A percentile compares a stretch with the other conserved stretches of the same genome.
Evolutionary conservation across 1,139 yeast genomes (phyloP).

Genomic region (Sugiyamaella neomexicana): DNA sequence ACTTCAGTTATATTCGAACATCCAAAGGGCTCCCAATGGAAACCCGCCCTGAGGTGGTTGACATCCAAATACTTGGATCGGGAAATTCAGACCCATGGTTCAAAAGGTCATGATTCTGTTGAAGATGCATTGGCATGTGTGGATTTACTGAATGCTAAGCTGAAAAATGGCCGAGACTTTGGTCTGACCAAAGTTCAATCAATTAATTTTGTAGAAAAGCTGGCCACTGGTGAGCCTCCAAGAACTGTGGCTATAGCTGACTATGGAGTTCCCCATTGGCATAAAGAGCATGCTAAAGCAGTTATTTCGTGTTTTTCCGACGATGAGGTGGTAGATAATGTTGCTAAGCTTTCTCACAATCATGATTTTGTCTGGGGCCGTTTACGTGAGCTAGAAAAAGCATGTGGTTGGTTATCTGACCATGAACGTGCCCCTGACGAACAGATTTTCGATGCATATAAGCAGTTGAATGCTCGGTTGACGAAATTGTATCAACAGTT

Average conservation of each 20-base stretch:
- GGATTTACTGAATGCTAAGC: constrained; percentile 69
- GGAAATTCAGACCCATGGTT: constrained; percentile 60
- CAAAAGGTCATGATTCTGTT: constrained; percentile 76
- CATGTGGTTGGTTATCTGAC: constrained; percentile 11
- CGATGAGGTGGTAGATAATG: constrained; percentile 52
- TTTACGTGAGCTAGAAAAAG: constrained; percentile 58
- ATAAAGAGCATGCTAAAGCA: constrained; percentile 40
- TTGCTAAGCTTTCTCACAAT: constrained; percentile 36
- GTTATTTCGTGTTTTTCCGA: constrained; percentile 54
- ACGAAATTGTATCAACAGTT: constrained; percentile 50
- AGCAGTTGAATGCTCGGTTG: constrained; percentile 49
- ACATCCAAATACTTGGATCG: constrained; percentile 55
- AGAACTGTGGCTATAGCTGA: constrained; percentile 41
- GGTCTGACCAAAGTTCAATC: constrained; percentile 46
- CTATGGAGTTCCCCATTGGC: constrained; percentile 41
- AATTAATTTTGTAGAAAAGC: constrained; percentile 27
- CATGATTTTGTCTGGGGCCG: constrained; percentile 55
- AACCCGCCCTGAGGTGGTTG: constrained; percentile 73
- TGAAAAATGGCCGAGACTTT: constrained; percentile 61
- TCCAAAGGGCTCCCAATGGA: constrained; percentile 73
- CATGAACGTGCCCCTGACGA: constrained; percentile 21
- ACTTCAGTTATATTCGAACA: constrained; percentile 84
- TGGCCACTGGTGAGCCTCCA: constrained; percentile 18
- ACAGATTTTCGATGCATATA: constrained; percentile 34
- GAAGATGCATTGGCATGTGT: constrained; percentile 85